Evolutionary conservation across 306 rosid genomes (phyloP), one percentile per base, ranked within the genome.

Genomic region (Glycyrrhiza uralensis): DNA sequence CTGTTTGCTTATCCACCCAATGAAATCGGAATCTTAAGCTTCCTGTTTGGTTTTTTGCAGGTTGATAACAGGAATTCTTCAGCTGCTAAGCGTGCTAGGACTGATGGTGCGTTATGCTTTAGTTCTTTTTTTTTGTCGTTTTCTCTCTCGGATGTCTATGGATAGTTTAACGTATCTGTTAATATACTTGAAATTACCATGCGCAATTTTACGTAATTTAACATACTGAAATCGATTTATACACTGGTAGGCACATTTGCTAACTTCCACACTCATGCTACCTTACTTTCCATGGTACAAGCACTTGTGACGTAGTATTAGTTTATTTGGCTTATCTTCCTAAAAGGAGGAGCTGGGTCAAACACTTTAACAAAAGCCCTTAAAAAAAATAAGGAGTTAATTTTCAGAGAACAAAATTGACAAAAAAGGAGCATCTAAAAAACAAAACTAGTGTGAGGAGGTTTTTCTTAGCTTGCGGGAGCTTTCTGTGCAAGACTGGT

Each of bases 21-120:
- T 56, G 23, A 6, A 72, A 36, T 66, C 8, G 2, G 65, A 73
- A 57, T 49, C 51, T 73, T 41, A 28, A 4, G 13, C 11, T 45
- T 70, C 3, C 3, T 6, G 2, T 18, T 79, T 29, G 52, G 8
- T 7, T 10, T 7, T 10, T 33, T 82, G 55, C 85, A 94, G 99
- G 93, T 91, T 47, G 99, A 91, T 79, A 89, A 84, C 83, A 88
- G 99, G 77, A 91, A 89, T 78, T 95, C 99, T 30, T 95, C 99
- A 11, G 97, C 99, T 13, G 80, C 92, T 26, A 95, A 95, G 90
- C 99, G 99, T 63, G 99, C 99, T 19, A 80, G 99, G 88, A 91
- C 99, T 55, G 99, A 95, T 75, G 99, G 99, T 95, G 76, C 24
- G 79, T 66, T 8, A 10, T 32, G 15, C 33, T 35, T 15, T 11